phyloP scores from a whole-genome alignment of 805 yeast genomes.

The Lipomyces japonicus region DNA sequence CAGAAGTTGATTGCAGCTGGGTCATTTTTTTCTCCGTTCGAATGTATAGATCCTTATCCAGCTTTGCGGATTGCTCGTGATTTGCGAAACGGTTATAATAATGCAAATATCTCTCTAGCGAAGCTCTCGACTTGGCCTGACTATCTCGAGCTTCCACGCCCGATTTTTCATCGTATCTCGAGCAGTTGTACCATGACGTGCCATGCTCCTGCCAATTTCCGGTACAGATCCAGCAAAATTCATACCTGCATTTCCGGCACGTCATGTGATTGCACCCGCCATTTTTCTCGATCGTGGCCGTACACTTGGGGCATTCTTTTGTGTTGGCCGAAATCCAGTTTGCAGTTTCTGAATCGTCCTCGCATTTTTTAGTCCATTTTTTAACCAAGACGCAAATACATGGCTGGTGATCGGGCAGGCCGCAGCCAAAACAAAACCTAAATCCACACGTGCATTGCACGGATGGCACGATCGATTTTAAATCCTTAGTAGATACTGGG shows the following conservation, averaged over 20 bases:
- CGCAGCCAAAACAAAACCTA: slow-evolving; percentile 75
- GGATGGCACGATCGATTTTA: slow-evolving; percentile 50
- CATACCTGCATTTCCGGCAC: slow-evolving; percentile 68
- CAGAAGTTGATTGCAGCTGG: slow-evolving; percentile 57
- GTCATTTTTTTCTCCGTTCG: slow-evolving; percentile 62
- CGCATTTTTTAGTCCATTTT: slow-evolving; percentile 73
- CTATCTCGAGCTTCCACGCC: slow-evolving; percentile 41
- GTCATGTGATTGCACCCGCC: slow-evolving; percentile 98
- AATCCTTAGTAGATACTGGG: slow-evolving; percentile 25
- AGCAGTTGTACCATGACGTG: slow-evolving; percentile 62
- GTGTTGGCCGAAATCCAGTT: slow-evolving; percentile 86
- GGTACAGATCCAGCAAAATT: slow-evolving; percentile 93
- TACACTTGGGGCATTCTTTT: slow-evolving; percentile 80
- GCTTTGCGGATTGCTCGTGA: slow-evolving; percentile 71
- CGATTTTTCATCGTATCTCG: slow-evolving; percentile 49
- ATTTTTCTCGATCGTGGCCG: slow-evolving; percentile 75
- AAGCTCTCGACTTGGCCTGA: slow-evolving; percentile 45
- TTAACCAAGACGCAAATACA: slow-evolving; percentile 69
- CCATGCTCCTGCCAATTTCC: slow-evolving; percentile 73
- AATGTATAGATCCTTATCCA: slow-evolving; percentile 63
- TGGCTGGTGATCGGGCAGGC: slow-evolving; percentile 74
- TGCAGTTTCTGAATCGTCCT: slow-evolving; percentile 82
- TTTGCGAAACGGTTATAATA: slow-evolving; percentile 69
- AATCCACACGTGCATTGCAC: slow-evolving; percentile 67
- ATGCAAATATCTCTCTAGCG: slow-evolving; percentile 64